Conservation (phyloP, 2,329 filamentous ascomycete species). For the Byssochlamys sp. region DNA sequence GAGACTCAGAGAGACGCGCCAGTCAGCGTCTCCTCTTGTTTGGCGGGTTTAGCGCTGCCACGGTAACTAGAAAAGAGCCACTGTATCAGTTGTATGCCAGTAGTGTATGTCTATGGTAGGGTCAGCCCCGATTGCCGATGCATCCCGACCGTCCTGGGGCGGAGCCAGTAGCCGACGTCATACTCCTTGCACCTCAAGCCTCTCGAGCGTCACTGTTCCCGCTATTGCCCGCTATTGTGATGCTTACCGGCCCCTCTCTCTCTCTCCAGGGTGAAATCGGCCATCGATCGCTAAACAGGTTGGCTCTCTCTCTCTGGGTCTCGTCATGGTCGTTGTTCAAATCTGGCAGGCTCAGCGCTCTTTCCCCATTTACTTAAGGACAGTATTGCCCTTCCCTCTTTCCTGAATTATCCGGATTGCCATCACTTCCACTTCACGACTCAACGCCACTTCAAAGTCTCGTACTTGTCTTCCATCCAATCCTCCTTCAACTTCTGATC, state of each 20-base stretch:
- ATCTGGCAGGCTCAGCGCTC: background rate
- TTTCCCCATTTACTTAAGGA: conserved; percentile 4
- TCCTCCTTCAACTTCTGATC: background rate
- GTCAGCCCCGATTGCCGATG: background rate
- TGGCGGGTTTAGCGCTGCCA: background rate
- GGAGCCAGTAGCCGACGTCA: background rate
- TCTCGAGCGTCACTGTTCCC: background rate
- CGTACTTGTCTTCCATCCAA: background rate
- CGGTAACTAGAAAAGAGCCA: background rate
- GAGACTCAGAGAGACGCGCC: background rate
- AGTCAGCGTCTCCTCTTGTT: background rate
- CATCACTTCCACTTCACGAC: conserved; percentile 13
- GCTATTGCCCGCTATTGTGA: background rate
- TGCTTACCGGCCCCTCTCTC: background rate
- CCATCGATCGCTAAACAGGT: background rate
- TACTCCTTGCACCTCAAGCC: background rate
- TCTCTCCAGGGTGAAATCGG: background rate
- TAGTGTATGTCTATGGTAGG: background rate
- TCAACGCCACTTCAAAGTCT: background rate
- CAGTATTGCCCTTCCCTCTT: conserved; percentile 5
- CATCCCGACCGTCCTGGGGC: background rate
- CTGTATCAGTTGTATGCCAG: background rate
- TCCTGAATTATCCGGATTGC: conserved; percentile 1
- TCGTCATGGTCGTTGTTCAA: background rate
- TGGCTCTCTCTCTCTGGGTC: background rate